Evolutionary conservation across 73 alveolate genomes (phyloP).

Genomic region (Paramecium bursaria): DNA sequence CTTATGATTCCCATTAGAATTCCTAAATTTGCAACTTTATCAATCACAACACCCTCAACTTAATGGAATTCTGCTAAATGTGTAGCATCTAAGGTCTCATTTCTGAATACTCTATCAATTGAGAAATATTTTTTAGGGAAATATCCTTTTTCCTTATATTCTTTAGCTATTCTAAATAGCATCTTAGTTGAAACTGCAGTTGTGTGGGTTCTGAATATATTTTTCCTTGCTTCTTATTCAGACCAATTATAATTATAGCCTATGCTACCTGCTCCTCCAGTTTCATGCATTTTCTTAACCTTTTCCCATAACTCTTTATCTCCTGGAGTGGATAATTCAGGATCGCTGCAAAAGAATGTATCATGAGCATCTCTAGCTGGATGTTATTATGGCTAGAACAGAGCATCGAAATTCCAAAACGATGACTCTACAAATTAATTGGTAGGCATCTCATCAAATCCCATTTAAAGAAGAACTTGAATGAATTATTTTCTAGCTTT

Average conservation of each 20-base stretch:
- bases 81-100: conserved; percentile 99
- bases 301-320: conserved; percentile 92
- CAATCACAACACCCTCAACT: conserved; percentile 99
- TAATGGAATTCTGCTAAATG: conserved; percentile 99
- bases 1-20: conserved; percentile 95
- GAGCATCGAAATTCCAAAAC: conserved; percentile 99
- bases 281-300: conserved; percentile 97
- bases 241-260: conserved; percentile 99
- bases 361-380: conserved; percentile 99
- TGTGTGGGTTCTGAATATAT: conserved; percentile 99
- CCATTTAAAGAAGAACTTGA: conserved; percentile 97
- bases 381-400: conserved; percentile 99
- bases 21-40: conserved; percentile 95
- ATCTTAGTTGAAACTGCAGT: conserved; percentile 90
- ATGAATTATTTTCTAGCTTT: conserved; percentile 98
- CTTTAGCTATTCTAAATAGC: conserved; percentile 63
- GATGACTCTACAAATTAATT: conserved; percentile 98
- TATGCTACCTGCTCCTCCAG: conserved; percentile 98
- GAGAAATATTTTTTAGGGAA: conserved; percentile 99
- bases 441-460: conserved; percentile 99
- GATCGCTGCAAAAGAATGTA: conserved; percentile 97
- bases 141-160: conserved; percentile 86
- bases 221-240: conserved; percentile 96
- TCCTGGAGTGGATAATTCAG: conserved; percentile 77
- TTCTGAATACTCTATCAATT: conserved; percentile 99